Conservation (phyloP, 306 rosid genomes). For the Glycine tomentella region DNA sequence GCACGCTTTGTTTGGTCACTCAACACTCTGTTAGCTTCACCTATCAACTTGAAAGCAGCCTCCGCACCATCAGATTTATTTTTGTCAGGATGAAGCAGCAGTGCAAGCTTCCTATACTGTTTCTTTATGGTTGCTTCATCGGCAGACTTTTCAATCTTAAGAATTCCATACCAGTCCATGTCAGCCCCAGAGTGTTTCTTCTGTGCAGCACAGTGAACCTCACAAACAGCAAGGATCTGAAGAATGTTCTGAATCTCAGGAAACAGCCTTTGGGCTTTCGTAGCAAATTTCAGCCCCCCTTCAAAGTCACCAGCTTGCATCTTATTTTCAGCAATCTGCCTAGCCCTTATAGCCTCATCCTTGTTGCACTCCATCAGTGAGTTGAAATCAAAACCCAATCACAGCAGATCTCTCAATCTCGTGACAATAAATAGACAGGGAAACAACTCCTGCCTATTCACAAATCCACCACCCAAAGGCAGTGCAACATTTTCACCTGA, state of each 20-base stretch:
- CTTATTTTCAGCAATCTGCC: conserved; percentile 70
- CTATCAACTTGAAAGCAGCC: conserved; percentile 89
- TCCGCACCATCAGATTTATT: conserved; percentile 90
- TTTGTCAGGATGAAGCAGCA: conserved; percentile 94
- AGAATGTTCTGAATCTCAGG: conserved; percentile 75
- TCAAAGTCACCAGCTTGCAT: conserved; percentile 68
- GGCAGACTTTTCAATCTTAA: conserved; percentile 57
- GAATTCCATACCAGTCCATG: conserved; percentile 90
- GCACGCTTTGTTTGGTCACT: conserved; percentile 65
- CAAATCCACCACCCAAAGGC: conserved; percentile 31
- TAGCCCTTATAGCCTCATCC: conserved; percentile 86
- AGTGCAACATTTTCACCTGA: conserved; percentile 50
- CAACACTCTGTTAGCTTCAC: conserved; percentile 83
- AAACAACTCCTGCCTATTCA: conserved; percentile 34
- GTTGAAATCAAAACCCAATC: conserved; percentile 44
- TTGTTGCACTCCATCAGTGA: conserved; percentile 91
- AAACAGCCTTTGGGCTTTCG: conserved; percentile 68
- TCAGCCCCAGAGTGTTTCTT: conserved; percentile 63
- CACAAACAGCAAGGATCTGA: conserved; percentile 74
- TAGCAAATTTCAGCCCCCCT: conserved; percentile 79
- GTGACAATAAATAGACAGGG: conserved; percentile 6
- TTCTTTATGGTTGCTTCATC: conserved; percentile 72
- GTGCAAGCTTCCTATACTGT: conserved; percentile 84
- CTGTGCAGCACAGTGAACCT: conserved; percentile 83
- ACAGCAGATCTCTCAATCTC: conserved; percentile 27